phyloP scores from a whole-genome alignment of 1,139 yeast genomes.

The Nakaseomyces sp. region DNA sequence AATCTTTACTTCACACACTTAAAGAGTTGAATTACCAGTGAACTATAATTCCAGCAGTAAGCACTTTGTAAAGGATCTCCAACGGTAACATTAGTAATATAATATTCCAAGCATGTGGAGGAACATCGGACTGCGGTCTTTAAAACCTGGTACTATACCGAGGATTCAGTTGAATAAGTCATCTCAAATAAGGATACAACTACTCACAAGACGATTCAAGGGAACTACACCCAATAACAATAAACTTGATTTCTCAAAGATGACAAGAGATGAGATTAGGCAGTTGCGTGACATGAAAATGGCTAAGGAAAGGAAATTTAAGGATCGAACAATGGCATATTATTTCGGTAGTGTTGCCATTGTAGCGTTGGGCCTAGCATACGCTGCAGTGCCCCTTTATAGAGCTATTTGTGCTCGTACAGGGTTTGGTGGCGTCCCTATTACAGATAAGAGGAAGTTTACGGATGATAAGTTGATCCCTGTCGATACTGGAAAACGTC shows the following conservation, averaged over 20 bases:
- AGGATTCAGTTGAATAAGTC: neutral
- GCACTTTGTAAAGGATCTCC: too few species aligned
- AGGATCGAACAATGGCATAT: constrained; percentile 49
- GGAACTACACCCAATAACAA: neutral
- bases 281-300: constrained; percentile 29
- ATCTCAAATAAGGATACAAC: neutral
- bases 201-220: neutral
- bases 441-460: constrained; percentile 71
- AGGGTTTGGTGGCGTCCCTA: constrained; percentile 94
- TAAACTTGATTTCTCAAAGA: constrained; percentile 23
- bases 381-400: constrained; percentile 89
- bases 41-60: too few species aligned
- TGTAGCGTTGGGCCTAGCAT: constrained; percentile 69
- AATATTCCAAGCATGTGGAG: too few species aligned
- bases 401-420: constrained; percentile 89
- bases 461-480: constrained; percentile 85
- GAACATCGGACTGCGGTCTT: neutral
- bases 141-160: neutral
- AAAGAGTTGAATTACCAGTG: too few species aligned
- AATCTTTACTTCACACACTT: too few species aligned
- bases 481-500: constrained; percentile 75
- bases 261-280: constrained; percentile 31
- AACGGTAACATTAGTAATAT: too few species aligned
- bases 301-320: constrained; percentile 30
- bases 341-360: constrained; percentile 68